Evolutionary conservation across 331 rosid species (phyloP).

Genomic region (Malus hybrid): DNA sequence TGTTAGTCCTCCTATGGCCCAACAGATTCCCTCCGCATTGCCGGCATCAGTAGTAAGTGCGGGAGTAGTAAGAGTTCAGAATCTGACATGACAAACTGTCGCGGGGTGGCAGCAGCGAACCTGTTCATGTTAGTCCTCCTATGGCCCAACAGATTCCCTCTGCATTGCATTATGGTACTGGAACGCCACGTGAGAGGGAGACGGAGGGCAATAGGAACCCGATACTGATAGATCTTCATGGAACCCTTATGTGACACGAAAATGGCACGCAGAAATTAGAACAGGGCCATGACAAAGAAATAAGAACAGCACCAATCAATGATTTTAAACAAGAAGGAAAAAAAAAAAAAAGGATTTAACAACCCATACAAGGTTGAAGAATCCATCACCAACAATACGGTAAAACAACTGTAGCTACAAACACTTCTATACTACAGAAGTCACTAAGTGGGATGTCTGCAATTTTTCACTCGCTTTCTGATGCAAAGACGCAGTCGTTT

Average conservation of each 20-base stretch:
- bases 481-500: slow-evolving; percentile 65
- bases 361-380: neutral
- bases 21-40: too few relatives aligned
- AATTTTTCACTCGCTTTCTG: slow-evolving; percentile 48
- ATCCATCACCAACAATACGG: neutral
- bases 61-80: too few relatives aligned
- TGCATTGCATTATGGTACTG: too few relatives aligned
- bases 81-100: too few relatives aligned
- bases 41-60: too few relatives aligned
- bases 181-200: too few relatives aligned
- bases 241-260: neutral
- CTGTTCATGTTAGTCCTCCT: too few relatives aligned
- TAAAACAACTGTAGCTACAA: slow-evolving; percentile 4
- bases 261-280: neutral
- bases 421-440: neutral
- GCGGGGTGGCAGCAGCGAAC: too few relatives aligned
- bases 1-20: too few relatives aligned
- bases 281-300: neutral
- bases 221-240: neutral
- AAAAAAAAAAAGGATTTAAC: neutral
- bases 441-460: slow-evolving; percentile 43
- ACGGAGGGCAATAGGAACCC: too few relatives aligned
- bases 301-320: neutral
- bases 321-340: neutral
- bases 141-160: too few relatives aligned